Evolutionary conservation across 192 early-diverging fungal genomes (phyloP), one percentile per base, ranked within the genome.

Genomic region (Gigaspora rosea): DNA sequence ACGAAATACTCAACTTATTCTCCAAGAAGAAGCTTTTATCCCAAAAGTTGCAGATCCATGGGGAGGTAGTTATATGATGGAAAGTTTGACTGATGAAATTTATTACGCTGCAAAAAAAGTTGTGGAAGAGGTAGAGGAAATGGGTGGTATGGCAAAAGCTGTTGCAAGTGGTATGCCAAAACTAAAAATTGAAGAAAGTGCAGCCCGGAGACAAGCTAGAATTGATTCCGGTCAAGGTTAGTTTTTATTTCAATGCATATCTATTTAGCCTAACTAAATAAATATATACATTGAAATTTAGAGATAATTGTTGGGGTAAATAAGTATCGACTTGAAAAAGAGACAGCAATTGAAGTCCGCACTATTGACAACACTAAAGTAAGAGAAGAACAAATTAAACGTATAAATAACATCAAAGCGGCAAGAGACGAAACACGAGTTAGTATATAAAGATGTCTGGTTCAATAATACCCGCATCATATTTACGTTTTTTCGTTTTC

Each of bases 41-140:
- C 94, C 95, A 15, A 92, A 91, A 81, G 94, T 96, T 8, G 94
- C 94, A 33, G 95, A 96, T 74, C 95, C 95, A 2, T 96, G 95
- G 95, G 95, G 92, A 5, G 95, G 95, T 32, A 94, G 92, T 20
- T 96, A 94, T 81, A 92, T 96, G 92, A 96, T 96, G 95, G 95
- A 96, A 86, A 90, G 90, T 4, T 84, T 96, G 84, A 96, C 95
- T 46, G 89, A 92, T 70, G 88, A 92, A 50, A 85, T 96, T 72
- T 94, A 90, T 82, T 87, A 92, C 36, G 77, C 81, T 0, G 93
- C 95, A 2, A 81, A 83, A 54, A 83, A 82, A 54, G 89, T 94
- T 69, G 90, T 96, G 65, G 84, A 92, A 22, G 95, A 96, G 80
- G 87, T 93, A 11, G 95, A 96, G 85, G 80, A 75, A 16, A 89